phyloP scores from a whole-genome alignment of 192 early-diverging fungal species.

The Coemansia sp. region DNA sequence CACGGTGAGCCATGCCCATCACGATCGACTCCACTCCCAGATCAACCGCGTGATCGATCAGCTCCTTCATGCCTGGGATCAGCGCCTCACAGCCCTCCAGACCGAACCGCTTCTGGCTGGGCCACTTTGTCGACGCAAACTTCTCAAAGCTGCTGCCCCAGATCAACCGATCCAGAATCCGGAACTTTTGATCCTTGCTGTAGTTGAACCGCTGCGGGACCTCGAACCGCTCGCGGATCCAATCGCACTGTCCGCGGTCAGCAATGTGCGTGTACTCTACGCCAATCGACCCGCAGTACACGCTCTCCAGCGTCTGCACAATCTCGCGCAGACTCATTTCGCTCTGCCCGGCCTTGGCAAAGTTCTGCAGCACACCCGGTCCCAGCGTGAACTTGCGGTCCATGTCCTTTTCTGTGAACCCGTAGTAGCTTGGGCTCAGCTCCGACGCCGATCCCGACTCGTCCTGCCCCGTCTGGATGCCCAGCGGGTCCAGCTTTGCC shows the following conservation, averaged over 20 bases:
- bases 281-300: constrained; percentile 93
- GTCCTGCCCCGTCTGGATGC: constrained; percentile 68
- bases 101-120: constrained; percentile 96
- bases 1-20: constrained; percentile 99
- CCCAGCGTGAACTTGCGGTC: constrained; percentile 90
- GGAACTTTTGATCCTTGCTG: constrained; percentile 82
- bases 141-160: constrained; percentile 98
- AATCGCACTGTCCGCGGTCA: constrained; percentile 94
- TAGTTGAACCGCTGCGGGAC: constrained; percentile 87
- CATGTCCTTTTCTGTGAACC: constrained; percentile 90
- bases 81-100: constrained; percentile 96
- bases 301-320: constrained; percentile 72
- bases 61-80: constrained; percentile 97
- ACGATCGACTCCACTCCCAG: constrained; percentile 92
- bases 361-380: constrained; percentile 91
- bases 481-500: constrained; percentile 94
- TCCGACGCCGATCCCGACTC: constrained; percentile 68
- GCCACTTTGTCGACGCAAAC: constrained; percentile 95
- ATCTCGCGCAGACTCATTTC: constrained; percentile 89
- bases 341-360: constrained; percentile 66
- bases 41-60: constrained; percentile 96
- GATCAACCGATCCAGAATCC: constrained; percentile 93
- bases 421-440: constrained; percentile 84
- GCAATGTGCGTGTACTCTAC: constrained; percentile 99
- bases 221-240: constrained; percentile 92